Percentiles rank a stretch among this genome's conserved stretches.
Evolutionary conservation across 805 yeast genomes (phyloP).

Genomic region (Kuraishia borneana): DNA sequence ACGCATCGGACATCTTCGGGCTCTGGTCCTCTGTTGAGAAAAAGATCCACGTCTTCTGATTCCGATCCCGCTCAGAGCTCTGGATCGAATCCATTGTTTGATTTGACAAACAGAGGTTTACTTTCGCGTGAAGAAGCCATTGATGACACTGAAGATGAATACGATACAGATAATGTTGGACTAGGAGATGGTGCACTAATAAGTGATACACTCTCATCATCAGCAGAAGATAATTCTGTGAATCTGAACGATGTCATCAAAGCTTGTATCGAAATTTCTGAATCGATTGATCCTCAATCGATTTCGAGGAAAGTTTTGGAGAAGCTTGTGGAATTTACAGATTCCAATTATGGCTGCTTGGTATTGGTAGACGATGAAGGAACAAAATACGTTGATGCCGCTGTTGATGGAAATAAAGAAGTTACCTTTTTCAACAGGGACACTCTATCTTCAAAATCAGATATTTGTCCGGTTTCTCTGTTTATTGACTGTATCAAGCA

Average conservation of each 20-base stretch:
- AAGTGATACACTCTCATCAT: too few relatives aligned
- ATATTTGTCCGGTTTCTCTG: constrained; percentile 29
- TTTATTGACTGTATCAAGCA: constrained; percentile 25
- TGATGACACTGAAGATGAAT: constrained; percentile 1
- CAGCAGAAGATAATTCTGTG: too few relatives aligned
- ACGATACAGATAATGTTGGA: constrained; percentile 14
- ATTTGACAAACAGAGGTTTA: background rate
- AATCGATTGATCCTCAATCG: constrained; percentile 25
- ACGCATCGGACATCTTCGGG: too few relatives aligned
- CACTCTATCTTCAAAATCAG: constrained; percentile 25
- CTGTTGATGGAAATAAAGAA: constrained; percentile 15
- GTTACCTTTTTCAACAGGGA: constrained; percentile 18
- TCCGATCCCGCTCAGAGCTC: background rate
- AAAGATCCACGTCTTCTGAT: background rate
- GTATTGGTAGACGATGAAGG: constrained; percentile 17
- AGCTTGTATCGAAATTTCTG: constrained; percentile 38
- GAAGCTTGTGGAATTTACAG: constrained; percentile 18
- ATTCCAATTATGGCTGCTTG: constrained; percentile 22
- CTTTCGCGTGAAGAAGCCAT: background rate
- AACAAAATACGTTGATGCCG: constrained; percentile 17
- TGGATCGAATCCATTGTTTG: background rate
- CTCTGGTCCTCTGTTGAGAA: too few relatives aligned
- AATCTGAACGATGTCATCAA: constrained; percentile 18
- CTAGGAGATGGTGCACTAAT: too few relatives aligned
- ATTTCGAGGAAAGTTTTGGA: constrained; percentile 26